Percentiles rank a stretch among this genome's conserved stretches.
Conservation (phyloP, 176 grass and related monocot species). For the Canna indica region DNA sequence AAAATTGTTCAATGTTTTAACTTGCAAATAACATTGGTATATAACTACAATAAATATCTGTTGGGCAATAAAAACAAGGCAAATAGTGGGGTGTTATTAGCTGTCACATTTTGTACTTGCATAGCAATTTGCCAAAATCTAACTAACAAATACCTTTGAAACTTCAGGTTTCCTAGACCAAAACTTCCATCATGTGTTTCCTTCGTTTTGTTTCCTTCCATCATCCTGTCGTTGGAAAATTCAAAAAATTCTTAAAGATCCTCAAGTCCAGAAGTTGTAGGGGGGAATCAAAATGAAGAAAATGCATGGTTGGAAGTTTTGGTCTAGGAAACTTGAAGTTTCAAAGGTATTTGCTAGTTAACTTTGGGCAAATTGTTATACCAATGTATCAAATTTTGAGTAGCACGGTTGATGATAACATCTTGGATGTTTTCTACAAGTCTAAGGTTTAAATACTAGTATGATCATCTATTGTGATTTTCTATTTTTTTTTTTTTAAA, state of each 20-base stretch:
- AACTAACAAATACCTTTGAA: slow-evolving; percentile 39
- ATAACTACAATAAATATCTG: too few relatives aligned
- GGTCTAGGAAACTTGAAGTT: slow-evolving; percentile 49
- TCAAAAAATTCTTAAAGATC: slow-evolving; percentile 29
- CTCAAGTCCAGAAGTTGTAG: slow-evolving; percentile 28
- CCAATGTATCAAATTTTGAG: background rate
- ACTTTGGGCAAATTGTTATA: slow-evolving; percentile 6
- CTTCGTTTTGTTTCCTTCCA: slow-evolving; percentile 27
- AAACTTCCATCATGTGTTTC: slow-evolving; percentile 69
- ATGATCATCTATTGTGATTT: too few relatives aligned
- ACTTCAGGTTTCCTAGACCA: slow-evolving; percentile 53
- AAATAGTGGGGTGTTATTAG: too few relatives aligned
- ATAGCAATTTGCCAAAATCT: slow-evolving; percentile 5
- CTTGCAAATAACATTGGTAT: too few relatives aligned
- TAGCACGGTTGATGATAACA: background rate
- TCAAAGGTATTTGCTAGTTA: slow-evolving; percentile 37
- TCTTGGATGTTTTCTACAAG: too few relatives aligned
- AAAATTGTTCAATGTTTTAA: too few relatives aligned
- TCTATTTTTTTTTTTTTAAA: too few relatives aligned
- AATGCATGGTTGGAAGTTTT: slow-evolving; percentile 78
- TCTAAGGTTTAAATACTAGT: too few relatives aligned
- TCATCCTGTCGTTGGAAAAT: slow-evolving; percentile 22
- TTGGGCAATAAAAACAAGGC: too few relatives aligned
- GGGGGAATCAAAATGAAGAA: slow-evolving; percentile 30
- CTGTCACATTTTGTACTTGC: too few relatives aligned